Percentiles rank a stretch among this genome's conserved stretches.
These are phyloP conservation scores for Termitomyces heimii DNA, from an alignment of 768 basidiomycete genomes.

Conservation along the genomic window DNA sequence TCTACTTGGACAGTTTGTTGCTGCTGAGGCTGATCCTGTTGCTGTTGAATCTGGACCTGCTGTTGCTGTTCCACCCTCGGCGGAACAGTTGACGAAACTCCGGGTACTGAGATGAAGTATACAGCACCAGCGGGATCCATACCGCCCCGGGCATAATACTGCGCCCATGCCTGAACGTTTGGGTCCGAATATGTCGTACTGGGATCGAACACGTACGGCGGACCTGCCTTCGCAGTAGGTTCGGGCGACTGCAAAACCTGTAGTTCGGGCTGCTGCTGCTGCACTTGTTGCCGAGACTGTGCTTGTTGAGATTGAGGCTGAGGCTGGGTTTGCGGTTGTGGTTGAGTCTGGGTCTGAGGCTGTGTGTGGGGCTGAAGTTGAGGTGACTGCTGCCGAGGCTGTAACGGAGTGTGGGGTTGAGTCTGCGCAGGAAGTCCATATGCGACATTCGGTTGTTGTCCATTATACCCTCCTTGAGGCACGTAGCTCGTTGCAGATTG, in stretches of 20 bases:
- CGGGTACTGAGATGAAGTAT: conserved; percentile 77
- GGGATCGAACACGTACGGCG: conserved; percentile 59
- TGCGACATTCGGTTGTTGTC: conserved; percentile 27
- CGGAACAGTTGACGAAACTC: conserved; percentile 44
- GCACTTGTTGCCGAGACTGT: conserved; percentile 16
- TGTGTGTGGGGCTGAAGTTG: conserved; percentile 6
- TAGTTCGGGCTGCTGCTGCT: conserved; percentile 7
- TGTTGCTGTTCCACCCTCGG: conserved; percentile 9
- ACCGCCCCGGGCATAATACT: conserved; percentile 80
- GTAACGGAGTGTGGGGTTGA: background rate
- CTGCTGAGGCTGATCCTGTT: conserved; percentile 13
- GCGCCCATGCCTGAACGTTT: conserved; percentile 83
- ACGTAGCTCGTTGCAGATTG: conserved; percentile 14
- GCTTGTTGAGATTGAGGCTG: conserved; percentile 18
- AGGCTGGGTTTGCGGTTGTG: conserved; percentile 17
- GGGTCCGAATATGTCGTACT: conserved; percentile 65
- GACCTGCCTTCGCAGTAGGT: conserved; percentile 26
- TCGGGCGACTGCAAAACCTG: conserved; percentile 19
- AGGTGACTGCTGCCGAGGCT: background rate
- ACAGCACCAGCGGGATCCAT: conserved; percentile 68
- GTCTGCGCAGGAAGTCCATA: conserved; percentile 32
- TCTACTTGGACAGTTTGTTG: conserved; percentile 2
- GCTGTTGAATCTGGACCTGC: conserved; percentile 10
- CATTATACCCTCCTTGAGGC: conserved; percentile 23
- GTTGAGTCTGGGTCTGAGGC: background rate